Evolutionary conservation across 2,329 filamentous ascomycete species (phyloP).

Genomic region (Aspergillus japonicus): DNA sequence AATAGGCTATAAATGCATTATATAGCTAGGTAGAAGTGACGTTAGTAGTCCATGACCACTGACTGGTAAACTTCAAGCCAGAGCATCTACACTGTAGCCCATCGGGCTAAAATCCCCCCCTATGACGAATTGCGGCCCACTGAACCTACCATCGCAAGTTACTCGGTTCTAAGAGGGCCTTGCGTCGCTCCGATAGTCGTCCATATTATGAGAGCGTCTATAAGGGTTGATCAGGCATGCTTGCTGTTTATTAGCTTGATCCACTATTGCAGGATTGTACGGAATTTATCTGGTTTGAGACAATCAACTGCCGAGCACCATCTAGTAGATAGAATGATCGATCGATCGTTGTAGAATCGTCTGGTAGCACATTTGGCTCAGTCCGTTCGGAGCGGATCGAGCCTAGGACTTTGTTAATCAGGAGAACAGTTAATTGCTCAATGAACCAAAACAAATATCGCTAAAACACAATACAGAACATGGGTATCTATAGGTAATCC

Average conservation of each 20-base stretch:
- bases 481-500: not conserved
- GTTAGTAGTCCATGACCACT: too few species aligned
- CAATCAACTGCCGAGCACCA: not conserved
- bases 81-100: too few species aligned
- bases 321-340: not conserved
- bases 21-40: too few species aligned
- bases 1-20: too few species aligned
- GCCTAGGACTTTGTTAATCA: not conserved
- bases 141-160: too few species aligned
- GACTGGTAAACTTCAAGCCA: too few species aligned
- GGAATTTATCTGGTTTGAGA: not conserved
- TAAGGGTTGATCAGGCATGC: not conserved
- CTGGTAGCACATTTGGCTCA: not conserved
- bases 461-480: not conserved
- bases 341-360: not conserved
- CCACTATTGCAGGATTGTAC: not conserved
- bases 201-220: too few species aligned
- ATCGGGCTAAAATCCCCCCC: too few species aligned
- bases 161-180: too few species aligned
- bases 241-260: not conserved
- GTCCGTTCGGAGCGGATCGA: not conserved
- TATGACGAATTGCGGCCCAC: too few species aligned
- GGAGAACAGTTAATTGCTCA: not conserved
- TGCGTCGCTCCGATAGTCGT: too few species aligned
- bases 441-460: not conserved